Evolutionary conservation across 2,329 filamentous ascomycete genomes (phyloP).

Genomic region (Pseudocercospora vitis): DNA sequence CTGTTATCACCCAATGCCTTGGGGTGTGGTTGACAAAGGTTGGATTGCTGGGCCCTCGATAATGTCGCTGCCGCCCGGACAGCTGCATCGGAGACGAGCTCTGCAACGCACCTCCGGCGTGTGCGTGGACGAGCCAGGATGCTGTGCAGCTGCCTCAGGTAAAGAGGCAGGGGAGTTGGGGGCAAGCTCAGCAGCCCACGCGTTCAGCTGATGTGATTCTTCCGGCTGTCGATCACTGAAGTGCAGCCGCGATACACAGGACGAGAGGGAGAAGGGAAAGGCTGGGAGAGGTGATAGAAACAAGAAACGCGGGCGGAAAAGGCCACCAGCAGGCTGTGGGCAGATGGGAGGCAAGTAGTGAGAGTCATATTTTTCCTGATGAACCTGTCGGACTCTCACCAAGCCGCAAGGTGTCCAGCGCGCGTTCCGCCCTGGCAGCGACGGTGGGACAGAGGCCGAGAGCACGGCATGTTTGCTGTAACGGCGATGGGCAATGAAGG

Average conservation of each 20-base stretch:
- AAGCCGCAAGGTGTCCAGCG: constrained; percentile 31
- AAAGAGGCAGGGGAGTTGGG: constrained; percentile 21
- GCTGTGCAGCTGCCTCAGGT: constrained; percentile 25
- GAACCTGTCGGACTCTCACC: constrained; percentile 24
- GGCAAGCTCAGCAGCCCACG: constrained; percentile 21
- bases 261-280: constrained; percentile 5
- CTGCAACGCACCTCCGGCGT: constrained; percentile 14
- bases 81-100: constrained; percentile 38
- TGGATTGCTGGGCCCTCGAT: constrained; percentile 21
- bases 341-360: constrained; percentile 14
- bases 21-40: constrained; percentile 40
- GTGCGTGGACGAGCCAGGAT: constrained; percentile 11
- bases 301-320: constrained; percentile 15
- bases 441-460: constrained; percentile 28
- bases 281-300: neutral
- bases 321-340: constrained; percentile 23
- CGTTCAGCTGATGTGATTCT: too few relatives aligned
- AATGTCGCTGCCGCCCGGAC: constrained; percentile 35
- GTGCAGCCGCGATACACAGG: constrained; percentile 7
- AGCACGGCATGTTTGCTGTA: constrained; percentile 15
- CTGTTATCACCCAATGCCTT: constrained; percentile 33
- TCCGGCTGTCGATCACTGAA: constrained; percentile 25
- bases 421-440: constrained; percentile 27
- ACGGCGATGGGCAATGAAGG: too few relatives aligned
- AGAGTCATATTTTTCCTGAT: constrained; percentile 17